These are phyloP conservation scores for Amorphotheca resinae DNA, from an alignment of 495 filamentous ascomycete genomes.

Conservation along the genomic window DNA sequence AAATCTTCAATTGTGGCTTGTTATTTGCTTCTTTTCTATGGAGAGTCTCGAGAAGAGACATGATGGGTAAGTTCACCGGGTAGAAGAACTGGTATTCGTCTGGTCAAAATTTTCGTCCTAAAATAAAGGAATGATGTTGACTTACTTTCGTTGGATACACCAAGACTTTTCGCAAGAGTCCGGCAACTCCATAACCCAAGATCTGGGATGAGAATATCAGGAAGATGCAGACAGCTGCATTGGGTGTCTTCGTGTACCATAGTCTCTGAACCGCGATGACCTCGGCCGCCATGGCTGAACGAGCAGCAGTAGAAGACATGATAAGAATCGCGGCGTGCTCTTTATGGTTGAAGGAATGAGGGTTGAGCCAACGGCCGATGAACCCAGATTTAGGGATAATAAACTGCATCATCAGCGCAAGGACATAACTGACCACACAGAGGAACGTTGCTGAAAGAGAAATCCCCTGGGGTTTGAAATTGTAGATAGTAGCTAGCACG, in stretches of 20 bases:
- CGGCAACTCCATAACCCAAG: constrained; percentile 42
- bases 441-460: constrained; percentile 30
- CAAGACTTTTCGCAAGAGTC: constrained; percentile 36
- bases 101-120: too few relatives aligned
- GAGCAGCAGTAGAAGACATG: constrained; percentile 43
- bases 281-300: constrained; percentile 24
- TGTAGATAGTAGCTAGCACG: constrained; percentile 23
- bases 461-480: constrained; percentile 35
- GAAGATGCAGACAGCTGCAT: constrained; percentile 26
- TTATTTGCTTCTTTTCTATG: constrained; percentile 20
- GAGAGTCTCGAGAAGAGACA: constrained; percentile 31
- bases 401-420: constrained; percentile 23
- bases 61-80: constrained; percentile 28
- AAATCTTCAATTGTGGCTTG: constrained; percentile 26
- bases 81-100: constrained; percentile 30
- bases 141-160: constrained; percentile 32
- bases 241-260: constrained; percentile 29
- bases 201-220: constrained; percentile 31
- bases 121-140: not conserved
- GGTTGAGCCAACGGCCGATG: constrained; percentile 40
- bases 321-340: constrained; percentile 64
- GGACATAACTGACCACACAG: constrained; percentile 26
- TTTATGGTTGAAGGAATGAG: constrained; percentile 66
- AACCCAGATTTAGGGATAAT: constrained; percentile 24
- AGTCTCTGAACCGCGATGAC: constrained; percentile 32